Evolutionary conservation across 2,329 filamentous ascomycete species (phyloP).

Genomic region (Talaromyces sp.): DNA sequence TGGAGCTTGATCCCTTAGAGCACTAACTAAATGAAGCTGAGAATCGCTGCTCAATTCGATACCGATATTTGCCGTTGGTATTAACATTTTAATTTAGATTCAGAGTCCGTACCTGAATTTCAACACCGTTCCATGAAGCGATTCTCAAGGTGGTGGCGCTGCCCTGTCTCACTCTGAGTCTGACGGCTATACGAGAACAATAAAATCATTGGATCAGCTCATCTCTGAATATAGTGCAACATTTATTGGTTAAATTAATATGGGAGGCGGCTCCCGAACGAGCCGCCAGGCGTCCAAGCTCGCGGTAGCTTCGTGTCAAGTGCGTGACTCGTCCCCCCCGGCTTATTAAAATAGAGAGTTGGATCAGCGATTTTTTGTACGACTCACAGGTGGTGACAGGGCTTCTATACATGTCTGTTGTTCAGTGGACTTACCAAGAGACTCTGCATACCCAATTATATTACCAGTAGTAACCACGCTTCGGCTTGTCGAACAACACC

Average conservation of each 20-base stretch:
- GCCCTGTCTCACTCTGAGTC: not conserved
- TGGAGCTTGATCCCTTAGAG: not conserved
- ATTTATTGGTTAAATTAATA: not conserved
- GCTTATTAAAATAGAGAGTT: not conserved
- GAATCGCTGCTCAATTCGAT: not conserved
- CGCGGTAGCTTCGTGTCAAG: not conserved
- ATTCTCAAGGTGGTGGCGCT: not conserved
- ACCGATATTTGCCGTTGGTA: not conserved
- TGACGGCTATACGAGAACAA: not conserved
- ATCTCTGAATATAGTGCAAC: not conserved
- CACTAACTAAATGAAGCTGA: not conserved
- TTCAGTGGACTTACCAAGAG: not conserved
- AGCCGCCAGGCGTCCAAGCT: no score
- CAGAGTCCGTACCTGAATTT: not conserved
- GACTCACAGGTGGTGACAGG: not conserved
- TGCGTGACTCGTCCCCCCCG: not conserved
- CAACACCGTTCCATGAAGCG: not conserved
- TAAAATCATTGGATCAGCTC: not conserved
- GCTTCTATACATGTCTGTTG: not conserved
- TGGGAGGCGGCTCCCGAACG: not conserved
- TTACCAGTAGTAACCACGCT: not conserved
- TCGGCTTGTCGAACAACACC: not conserved
- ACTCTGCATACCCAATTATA: not conserved
- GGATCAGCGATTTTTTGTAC: not conserved
- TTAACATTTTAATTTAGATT: not conserved